Conservation (phyloP, 805 yeast species). For the Jamesozyma piceae region DNA sequence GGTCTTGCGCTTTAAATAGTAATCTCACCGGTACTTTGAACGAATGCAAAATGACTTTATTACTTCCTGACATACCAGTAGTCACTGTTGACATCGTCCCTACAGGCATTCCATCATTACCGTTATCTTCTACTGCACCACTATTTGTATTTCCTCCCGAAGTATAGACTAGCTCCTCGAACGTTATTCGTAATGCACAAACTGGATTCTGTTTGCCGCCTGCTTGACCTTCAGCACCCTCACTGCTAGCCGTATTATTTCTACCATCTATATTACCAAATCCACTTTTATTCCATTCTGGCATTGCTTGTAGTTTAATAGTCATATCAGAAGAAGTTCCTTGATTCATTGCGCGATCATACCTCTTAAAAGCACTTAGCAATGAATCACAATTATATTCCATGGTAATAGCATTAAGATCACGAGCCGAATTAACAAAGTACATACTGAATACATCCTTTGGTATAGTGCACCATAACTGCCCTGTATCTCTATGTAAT, state of each 20-base stretch:
- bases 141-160: slow-evolving; percentile 6
- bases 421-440: slow-evolving; percentile 22
- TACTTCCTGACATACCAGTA: slow-evolving; percentile 4
- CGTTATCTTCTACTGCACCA: slow-evolving; percentile 5
- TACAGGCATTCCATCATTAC: slow-evolving; percentile 1
- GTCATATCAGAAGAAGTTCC: slow-evolving; percentile 23
- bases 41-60: slow-evolving; percentile 46
- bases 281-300: slow-evolving; percentile 18
- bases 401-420: slow-evolving; percentile 23
- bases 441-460: slow-evolving; percentile 24
- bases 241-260: background rate
- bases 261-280: background rate
- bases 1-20: slow-evolving; percentile 45
- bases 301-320: slow-evolving; percentile 21
- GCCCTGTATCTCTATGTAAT: slow-evolving; percentile 24
- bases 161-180: slow-evolving; percentile 23
- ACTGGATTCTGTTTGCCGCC: slow-evolving; percentile 15
- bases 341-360: slow-evolving; percentile 23
- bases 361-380: slow-evolving; percentile 23
- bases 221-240: background rate
- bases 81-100: no score
- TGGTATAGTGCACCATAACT: slow-evolving; percentile 29
- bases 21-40: slow-evolving; percentile 65
- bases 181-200: slow-evolving; percentile 23
- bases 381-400: slow-evolving; percentile 28